Percentiles rank a stretch among this genome's conserved stretches.
Conservation (phyloP, 345 rosid species). For the Boechera divaricarpa region DNA sequence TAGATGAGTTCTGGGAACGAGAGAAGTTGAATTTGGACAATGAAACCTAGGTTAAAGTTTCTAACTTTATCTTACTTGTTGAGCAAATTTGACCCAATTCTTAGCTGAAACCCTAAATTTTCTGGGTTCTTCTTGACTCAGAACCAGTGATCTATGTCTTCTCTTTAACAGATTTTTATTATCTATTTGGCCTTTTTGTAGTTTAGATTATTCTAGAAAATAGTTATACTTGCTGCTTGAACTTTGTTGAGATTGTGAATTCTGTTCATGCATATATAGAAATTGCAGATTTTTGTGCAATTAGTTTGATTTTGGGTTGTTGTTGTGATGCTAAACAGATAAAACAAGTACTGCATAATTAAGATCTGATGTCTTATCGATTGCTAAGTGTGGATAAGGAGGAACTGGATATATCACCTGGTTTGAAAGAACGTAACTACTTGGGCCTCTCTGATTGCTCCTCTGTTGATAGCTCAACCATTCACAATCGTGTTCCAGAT, state of each 20-base stretch:
- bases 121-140: neutral
- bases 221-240: no score
- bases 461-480: conserved; percentile 73
- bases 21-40: neutral
- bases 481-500: conserved; percentile 40
- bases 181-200: no score
- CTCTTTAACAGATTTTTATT: no score
- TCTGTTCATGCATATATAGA: conserved; percentile 17
- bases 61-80: neutral
- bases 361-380: conserved; percentile 69
- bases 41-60: conserved; percentile 9
- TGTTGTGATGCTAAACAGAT: conserved; percentile 36
- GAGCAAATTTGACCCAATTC: neutral
- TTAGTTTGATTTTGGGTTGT: neutral
- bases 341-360: neutral
- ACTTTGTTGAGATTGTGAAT: conserved; percentile 10
- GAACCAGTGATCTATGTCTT: no score
- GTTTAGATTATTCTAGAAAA: no score
- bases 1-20: neutral
- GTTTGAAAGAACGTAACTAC: conserved; percentile 74
- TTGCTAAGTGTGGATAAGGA: conserved; percentile 58
- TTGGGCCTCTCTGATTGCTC: conserved; percentile 79
- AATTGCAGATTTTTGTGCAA: neutral
- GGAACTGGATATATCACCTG: conserved; percentile 59
- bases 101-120: conserved; percentile 7